phyloP scores from a whole-genome alignment of 2,329 filamentous ascomycete species.

The Exophiala dermatitidis region DNA sequence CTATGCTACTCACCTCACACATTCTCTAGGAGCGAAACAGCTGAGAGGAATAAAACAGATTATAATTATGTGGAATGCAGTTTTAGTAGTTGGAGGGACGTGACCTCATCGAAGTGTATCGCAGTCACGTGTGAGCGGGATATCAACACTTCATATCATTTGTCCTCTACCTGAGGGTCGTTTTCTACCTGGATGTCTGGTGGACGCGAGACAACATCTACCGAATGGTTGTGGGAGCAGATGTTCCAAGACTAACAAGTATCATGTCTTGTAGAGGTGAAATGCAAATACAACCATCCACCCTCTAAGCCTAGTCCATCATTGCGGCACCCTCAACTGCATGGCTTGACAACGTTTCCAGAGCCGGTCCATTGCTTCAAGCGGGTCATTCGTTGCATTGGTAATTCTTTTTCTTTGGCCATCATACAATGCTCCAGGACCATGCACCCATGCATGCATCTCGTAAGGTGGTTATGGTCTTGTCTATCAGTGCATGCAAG shows the following conservation, averaged over 20 bases:
- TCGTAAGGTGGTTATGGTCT: conserved; percentile 20
- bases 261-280: not conserved
- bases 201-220: too few species aligned
- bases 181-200: too few species aligned
- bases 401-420: conserved; percentile 6
- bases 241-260: not conserved
- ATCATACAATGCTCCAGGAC: conserved; percentile 16
- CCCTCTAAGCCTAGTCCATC: not conserved
- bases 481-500: conserved; percentile 17
- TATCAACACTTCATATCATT: too few species aligned
- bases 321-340: not conserved
- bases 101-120: too few species aligned
- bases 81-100: too few species aligned
- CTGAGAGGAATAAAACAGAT: too few species aligned
- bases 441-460: conserved; percentile 15
- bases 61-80: too few species aligned
- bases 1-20: too few species aligned
- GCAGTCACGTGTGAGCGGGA: too few species aligned
- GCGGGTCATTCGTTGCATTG: conserved; percentile 10
- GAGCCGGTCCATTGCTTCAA: conserved; percentile 2
- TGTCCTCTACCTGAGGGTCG: too few species aligned
- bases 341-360: conserved; percentile 8
- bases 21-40: too few species aligned
- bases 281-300: conserved; percentile 1
- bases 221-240: too few species aligned